A percentile compares a stretch with the other conserved stretches of the same genome.
Evolutionary conservation across 2,329 filamentous ascomycete genomes (phyloP).

Genomic region (Xylaria sp.): DNA sequence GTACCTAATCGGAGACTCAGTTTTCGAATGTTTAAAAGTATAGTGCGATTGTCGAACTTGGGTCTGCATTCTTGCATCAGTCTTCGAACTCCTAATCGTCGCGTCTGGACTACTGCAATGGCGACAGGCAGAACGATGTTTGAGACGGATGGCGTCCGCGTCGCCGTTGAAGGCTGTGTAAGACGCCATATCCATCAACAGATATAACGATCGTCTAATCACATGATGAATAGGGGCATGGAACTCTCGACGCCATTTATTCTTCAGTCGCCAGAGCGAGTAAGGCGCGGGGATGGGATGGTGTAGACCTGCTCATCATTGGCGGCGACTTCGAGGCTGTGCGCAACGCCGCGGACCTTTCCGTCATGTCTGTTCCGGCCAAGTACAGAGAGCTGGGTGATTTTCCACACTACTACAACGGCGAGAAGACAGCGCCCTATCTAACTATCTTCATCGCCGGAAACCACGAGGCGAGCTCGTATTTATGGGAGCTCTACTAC

Average conservation of each 20-base stretch:
- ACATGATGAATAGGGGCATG: constrained; percentile 74
- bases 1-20: too few relatives aligned
- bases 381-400: constrained; percentile 92
- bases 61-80: too few relatives aligned
- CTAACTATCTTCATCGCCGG: constrained; percentile 92
- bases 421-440: constrained; percentile 79
- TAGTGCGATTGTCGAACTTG: too few relatives aligned
- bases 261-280: constrained; percentile 76
- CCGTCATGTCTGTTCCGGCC: constrained; percentile 85
- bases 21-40: too few relatives aligned
- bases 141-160: constrained; percentile 64
- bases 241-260: constrained; percentile 91
- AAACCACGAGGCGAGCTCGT: constrained; percentile 93
- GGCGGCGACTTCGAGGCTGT: constrained; percentile 96
- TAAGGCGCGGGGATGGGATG: constrained; percentile 77
- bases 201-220: neutral
- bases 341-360: constrained; percentile 87
- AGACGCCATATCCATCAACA: constrained; percentile 46
- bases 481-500: constrained; percentile 93
- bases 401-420: constrained; percentile 94
- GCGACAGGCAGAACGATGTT: neutral
- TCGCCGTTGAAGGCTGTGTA: constrained; percentile 90
- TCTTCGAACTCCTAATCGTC: neutral
- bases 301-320: constrained; percentile 90
- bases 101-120: neutral